These are phyloP conservation scores for Peterozyma toletana DNA, from an alignment of 805 yeast species.

Conservation along the genomic window DNA sequence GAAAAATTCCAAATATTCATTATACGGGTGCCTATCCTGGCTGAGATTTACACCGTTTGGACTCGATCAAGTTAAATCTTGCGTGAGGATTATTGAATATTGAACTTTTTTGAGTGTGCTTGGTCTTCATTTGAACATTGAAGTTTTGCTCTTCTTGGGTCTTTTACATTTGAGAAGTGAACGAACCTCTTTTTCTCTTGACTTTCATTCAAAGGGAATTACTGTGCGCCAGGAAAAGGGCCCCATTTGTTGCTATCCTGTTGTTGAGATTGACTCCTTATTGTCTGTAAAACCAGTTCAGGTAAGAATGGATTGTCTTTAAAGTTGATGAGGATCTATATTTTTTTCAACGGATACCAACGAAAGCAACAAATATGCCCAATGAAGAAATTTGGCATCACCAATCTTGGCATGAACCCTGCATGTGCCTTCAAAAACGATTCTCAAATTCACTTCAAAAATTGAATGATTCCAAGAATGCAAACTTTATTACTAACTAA, in stretches of 20 bases:
- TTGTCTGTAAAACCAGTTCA: no score
- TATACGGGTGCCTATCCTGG: constrained; percentile 43
- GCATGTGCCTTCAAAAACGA: not conserved
- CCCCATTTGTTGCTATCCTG: no score
- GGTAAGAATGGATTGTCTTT: no score
- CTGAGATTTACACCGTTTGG: constrained; percentile 69
- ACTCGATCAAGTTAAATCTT: constrained; percentile 80
- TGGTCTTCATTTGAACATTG: no score
- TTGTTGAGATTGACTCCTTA: no score
- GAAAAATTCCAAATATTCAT: not conserved
- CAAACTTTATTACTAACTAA: not conserved
- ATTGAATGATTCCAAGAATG: not conserved
- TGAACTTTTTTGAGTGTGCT: constrained; percentile 19
- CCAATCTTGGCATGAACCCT: not conserved
- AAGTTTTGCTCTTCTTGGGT: not conserved
- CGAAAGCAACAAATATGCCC: no score
- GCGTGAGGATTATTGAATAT: constrained; percentile 62
- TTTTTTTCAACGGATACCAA: no score
- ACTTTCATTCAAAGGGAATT: no score
- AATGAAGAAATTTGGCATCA: not conserved
- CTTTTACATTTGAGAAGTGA: not conserved
- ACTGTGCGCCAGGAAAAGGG: no score
- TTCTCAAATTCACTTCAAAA: constrained; percentile 10
- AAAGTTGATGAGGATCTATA: no score
- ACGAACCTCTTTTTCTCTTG: no score